A percentile compares a stretch with the other conserved stretches of the same genome.
phyloP scores from a whole-genome alignment of 2,329 filamentous ascomycete genomes.

The Rutstroemia sp. region DNA sequence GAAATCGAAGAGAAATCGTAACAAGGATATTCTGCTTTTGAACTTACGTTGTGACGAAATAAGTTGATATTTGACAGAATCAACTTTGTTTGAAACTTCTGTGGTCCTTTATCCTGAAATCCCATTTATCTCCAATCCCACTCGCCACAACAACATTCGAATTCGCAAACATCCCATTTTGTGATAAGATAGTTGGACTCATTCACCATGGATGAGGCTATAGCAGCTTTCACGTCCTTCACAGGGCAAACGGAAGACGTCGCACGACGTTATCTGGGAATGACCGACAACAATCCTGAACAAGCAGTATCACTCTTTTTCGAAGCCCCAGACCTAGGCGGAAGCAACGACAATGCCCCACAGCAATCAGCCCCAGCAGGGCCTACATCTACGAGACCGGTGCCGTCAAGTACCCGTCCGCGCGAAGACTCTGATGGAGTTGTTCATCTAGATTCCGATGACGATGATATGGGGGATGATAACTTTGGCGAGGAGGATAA shows the following conservation, averaged over 20 bases:
- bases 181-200: no score
- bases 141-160: no score
- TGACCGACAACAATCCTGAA: conserved; percentile 77
- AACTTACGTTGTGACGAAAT: no score
- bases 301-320: conserved; percentile 87
- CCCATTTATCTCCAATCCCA: no score
- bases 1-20: no score
- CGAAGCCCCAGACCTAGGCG: conserved; percentile 68
- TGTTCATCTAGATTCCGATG: conserved; percentile 38
- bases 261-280: conserved; percentile 73
- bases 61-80: no score
- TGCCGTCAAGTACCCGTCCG: conserved; percentile 15
- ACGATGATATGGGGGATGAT: conserved; percentile 54
- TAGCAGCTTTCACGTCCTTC: conserved; percentile 73
- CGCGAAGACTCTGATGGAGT: conserved; percentile 17
- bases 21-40: no score
- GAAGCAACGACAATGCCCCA: conserved; percentile 15
- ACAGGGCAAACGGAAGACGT: conserved; percentile 68
- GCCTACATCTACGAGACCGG: conserved; percentile 25
- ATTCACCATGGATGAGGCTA: conserved; percentile 44
- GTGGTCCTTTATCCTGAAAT: no score
- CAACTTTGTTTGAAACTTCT: no score
- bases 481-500: conserved; percentile 31
- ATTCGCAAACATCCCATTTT: no score
- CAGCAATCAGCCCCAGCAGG: conserved; percentile 22